A percentile compares a stretch with the other conserved stretches of the same genome.
Conservation (phyloP, 2,329 filamentous ascomycete species). For the Alternaria gaisen region DNA sequence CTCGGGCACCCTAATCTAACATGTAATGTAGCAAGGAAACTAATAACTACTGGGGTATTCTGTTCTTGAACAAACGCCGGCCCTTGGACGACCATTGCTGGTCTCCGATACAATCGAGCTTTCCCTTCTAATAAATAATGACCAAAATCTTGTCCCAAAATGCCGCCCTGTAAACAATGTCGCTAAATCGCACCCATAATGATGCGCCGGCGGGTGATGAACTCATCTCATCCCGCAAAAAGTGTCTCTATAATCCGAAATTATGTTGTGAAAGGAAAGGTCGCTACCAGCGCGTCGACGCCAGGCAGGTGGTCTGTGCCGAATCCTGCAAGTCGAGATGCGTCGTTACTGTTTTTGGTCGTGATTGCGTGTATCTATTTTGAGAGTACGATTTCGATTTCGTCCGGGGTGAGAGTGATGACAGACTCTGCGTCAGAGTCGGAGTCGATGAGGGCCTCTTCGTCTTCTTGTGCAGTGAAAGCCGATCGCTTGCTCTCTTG, state of each 20-base stretch:
- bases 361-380: constrained; percentile 37
- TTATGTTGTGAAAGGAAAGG: constrained; percentile 10
- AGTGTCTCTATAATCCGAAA: constrained; percentile 22
- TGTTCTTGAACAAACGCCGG: constrained; percentile 38
- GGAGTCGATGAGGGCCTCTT: constrained; percentile 43
- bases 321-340: constrained; percentile 19
- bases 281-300: constrained; percentile 27
- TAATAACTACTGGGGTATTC: constrained; percentile 35
- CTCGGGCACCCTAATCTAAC: constrained; percentile 22
- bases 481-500: constrained; percentile 63
- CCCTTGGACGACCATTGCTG: constrained; percentile 31
- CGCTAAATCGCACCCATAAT: constrained; percentile 19
- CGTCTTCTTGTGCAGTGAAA: constrained; percentile 33
- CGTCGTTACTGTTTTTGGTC: constrained; percentile 23
- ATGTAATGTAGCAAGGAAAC: constrained; percentile 14
- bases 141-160: constrained; percentile 19
- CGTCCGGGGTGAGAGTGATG: constrained; percentile 45
- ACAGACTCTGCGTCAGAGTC: constrained; percentile 46
- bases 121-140: constrained; percentile 32
- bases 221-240: constrained; percentile 7
- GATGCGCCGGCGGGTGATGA: constrained; percentile 24
- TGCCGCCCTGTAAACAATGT: constrained; percentile 20
- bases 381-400: constrained; percentile 40
- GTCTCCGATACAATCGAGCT: constrained; percentile 22
- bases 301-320: constrained; percentile 1